A percentile compares a stretch with the other conserved stretches of the same genome.
phyloP scores from a whole-genome alignment of 2,329 filamentous ascomycete genomes.

The Blastomyces silverae region DNA sequence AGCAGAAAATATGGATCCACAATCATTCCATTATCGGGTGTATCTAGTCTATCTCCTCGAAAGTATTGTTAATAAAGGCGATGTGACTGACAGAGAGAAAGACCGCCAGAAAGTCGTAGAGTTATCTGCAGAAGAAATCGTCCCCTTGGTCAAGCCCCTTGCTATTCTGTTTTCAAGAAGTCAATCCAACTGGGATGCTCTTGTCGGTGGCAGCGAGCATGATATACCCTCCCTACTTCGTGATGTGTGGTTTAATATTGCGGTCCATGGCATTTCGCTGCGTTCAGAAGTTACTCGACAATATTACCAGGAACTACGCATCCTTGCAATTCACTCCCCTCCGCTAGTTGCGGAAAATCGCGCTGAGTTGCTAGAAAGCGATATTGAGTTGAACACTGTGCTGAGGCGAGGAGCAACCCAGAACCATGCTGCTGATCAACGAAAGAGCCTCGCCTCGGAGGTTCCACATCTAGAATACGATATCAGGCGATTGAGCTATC shows the following conservation, averaged over 20 bases:
- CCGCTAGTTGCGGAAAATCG: conserved; percentile 83
- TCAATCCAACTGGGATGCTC: conserved; percentile 23
- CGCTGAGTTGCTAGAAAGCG: conserved; percentile 84
- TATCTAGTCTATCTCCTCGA: conserved; percentile 81
- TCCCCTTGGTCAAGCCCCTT: conserved; percentile 78
- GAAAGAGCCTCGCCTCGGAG: conserved; percentile 65
- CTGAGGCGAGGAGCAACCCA: conserved; percentile 77
- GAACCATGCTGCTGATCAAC: conserved; percentile 65
- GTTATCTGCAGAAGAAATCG: conserved; percentile 78
- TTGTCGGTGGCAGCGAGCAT: conserved; percentile 32
- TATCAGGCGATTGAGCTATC: conserved; percentile 75
- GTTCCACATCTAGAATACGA: conserved; percentile 71
- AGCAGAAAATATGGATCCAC: conserved; percentile 58
- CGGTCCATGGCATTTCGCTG: conserved; percentile 81
- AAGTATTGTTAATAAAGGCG: conserved; percentile 81
- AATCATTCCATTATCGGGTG: conserved; percentile 70
- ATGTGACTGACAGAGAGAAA: conserved; percentile 67
- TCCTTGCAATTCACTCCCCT: conserved; percentile 79
- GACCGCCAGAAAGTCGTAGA: conserved; percentile 72
- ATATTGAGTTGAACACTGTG: conserved; percentile 93
- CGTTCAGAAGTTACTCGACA: conserved; percentile 65
- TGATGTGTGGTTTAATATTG: conserved; percentile 97
- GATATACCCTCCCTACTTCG: conserved; percentile 69
- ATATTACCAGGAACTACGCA: conserved; percentile 67
- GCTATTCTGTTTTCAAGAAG: conserved; percentile 66